These are phyloP conservation scores for Cladosporium cucumerinum DNA, from an alignment of 2,329 filamentous ascomycete species.

Conservation along the genomic window DNA sequence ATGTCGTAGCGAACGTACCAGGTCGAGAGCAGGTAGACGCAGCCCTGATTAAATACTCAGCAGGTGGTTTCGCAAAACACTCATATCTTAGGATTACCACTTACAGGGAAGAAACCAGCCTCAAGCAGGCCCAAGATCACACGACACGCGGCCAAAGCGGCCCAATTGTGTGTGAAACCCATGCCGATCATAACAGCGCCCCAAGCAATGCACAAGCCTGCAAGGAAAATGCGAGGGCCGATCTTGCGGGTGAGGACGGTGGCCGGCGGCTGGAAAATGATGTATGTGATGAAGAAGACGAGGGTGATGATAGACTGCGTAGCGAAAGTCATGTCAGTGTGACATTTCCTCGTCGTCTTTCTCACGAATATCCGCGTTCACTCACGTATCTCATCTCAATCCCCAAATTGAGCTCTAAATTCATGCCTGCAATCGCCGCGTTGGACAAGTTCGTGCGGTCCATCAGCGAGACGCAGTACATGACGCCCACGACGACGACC, in stretches of 20 bases:
- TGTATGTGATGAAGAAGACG: constrained; percentile 72
- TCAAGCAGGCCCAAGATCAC: constrained; percentile 63
- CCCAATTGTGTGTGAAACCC: constrained; percentile 57
- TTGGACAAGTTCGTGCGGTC: constrained; percentile 74
- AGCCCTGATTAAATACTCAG: constrained; percentile 35
- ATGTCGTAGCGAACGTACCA: constrained; percentile 36
- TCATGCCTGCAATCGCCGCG: constrained; percentile 66
- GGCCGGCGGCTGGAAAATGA: constrained; percentile 67
- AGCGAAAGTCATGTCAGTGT: background rate
- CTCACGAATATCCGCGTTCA: background rate
- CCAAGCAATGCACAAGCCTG: constrained; percentile 51
- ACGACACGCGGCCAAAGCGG: constrained; percentile 53
- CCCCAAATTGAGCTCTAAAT: constrained; percentile 30
- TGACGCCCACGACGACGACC: constrained; percentile 43
- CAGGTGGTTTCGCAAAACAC: background rate
- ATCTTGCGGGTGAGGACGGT: constrained; percentile 66
- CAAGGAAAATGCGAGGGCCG: constrained; percentile 44
- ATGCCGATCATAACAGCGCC: constrained; percentile 61
- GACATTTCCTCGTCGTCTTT: background rate
- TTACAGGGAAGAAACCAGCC: constrained; percentile 50
- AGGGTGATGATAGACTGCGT: constrained; percentile 52
- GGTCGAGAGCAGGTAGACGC: constrained; percentile 68
- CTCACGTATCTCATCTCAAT: constrained; percentile 16
- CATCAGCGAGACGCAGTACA: constrained; percentile 76
- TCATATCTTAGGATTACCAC: constrained; percentile 35